These are phyloP conservation scores for Inga laurina DNA, from an alignment of 306 rosid species.

Conservation along the genomic window DNA sequence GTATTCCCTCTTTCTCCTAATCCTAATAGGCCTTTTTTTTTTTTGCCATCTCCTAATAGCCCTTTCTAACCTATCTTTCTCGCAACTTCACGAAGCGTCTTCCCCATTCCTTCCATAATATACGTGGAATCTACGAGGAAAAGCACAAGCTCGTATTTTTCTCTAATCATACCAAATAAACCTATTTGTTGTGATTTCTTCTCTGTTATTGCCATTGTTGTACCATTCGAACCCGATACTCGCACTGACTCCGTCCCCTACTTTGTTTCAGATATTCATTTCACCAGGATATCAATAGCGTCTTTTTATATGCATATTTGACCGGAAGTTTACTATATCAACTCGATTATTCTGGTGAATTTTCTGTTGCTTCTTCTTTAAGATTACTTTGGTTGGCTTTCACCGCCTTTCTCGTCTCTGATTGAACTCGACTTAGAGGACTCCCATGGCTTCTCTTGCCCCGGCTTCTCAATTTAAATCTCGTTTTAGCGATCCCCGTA, in stretches of 20 bases:
- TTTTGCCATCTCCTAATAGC: background rate
- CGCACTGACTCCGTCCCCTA: background rate
- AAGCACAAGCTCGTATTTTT: background rate
- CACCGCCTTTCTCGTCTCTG: background rate
- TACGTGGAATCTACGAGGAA: background rate
- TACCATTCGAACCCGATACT: too few species aligned
- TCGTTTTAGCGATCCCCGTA: slow-evolving; percentile 31
- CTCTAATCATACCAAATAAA: background rate
- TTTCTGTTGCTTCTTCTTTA: background rate
- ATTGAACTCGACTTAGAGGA: slow-evolving; percentile 33
- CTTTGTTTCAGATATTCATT: background rate
- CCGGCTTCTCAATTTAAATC: slow-evolving; percentile 59
- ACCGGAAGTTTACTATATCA: background rate
- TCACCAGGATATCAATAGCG: background rate
- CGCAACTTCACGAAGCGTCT: background rate
- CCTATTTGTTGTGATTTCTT: background rate
- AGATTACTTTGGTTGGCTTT: background rate
- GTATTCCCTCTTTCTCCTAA: background rate
- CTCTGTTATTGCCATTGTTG: background rate
- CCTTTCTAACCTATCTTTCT: background rate
- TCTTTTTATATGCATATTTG: background rate
- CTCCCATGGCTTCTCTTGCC: slow-evolving; percentile 74
- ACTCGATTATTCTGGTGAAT: background rate
- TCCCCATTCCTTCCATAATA: background rate
- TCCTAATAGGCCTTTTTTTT: too few species aligned